Percentiles rank a stretch among this genome's conserved stretches.
phyloP scores from a whole-genome alignment of 2,329 filamentous ascomycete genomes.

The Fusarium goolgardi region DNA sequence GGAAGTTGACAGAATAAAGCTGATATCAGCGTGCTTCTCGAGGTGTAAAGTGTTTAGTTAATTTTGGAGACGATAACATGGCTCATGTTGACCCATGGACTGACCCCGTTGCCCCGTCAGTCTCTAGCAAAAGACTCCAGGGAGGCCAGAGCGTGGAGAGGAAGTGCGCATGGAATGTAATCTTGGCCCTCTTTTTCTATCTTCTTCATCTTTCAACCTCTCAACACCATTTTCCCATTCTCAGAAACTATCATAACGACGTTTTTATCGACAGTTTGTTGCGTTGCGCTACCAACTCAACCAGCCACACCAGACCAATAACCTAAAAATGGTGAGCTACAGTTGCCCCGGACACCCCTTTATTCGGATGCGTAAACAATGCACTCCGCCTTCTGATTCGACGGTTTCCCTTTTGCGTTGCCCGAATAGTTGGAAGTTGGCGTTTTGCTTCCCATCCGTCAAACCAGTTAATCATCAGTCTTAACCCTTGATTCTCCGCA shows the following conservation, averaged over 20 bases:
- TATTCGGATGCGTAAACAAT: constrained; percentile 50
- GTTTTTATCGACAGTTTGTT: constrained; percentile 13
- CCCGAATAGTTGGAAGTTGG: constrained; percentile 40
- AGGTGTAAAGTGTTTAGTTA: rapidly evolving
- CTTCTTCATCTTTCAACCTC: constrained; percentile 43
- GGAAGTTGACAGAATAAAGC: constrained; percentile 9
- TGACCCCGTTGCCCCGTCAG: constrained; percentile 50
- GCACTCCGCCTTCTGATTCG: constrained; percentile 53
- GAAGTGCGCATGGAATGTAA: constrained; percentile 41
- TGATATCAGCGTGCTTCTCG: rapidly evolving
- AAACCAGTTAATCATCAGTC: constrained; percentile 26
- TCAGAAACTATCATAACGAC: constrained; percentile 23
- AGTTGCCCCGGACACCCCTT: constrained; percentile 51
- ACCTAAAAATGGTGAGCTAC: constrained; percentile 53
- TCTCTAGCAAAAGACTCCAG: constrained; percentile 43
- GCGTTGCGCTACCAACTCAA: constrained; percentile 30
- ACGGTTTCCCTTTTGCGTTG: constrained; percentile 32
- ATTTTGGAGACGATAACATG: constrained; percentile 20
- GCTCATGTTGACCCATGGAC: constrained; percentile 29
- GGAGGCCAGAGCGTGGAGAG: constrained; percentile 44
- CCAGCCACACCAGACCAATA: constrained; percentile 27
- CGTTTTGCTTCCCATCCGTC: constrained; percentile 29
- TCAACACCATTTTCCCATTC: constrained; percentile 36
- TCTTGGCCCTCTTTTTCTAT: constrained; percentile 41
- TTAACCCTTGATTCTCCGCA: constrained; percentile 22